Evolutionary conservation across 345 rosid genomes (phyloP).

Genomic region (Eucalyptus lansdowneana): DNA sequence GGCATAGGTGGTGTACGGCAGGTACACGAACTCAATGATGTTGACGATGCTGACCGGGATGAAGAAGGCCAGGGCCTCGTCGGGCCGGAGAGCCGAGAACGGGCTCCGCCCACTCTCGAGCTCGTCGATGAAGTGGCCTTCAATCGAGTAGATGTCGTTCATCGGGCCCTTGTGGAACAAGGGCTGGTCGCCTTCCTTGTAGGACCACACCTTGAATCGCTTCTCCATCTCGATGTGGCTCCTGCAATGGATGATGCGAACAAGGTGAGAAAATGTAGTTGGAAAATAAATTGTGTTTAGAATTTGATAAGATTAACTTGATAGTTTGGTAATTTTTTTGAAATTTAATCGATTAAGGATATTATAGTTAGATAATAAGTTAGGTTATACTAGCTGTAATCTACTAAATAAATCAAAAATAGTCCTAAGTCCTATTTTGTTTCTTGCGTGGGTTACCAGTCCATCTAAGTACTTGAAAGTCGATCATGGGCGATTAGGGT

Average conservation of each 20-base stretch:
- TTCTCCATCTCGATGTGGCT: slow-evolving; percentile 65
- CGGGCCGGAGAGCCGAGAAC: slow-evolving; percentile 23
- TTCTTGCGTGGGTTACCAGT: neutral
- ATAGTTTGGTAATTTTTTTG: neutral
- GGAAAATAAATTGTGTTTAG: neutral
- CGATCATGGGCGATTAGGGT: neutral
- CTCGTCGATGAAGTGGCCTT: slow-evolving; percentile 68
- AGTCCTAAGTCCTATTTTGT: neutral
- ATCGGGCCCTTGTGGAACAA: slow-evolving; percentile 53
- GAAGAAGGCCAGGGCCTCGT: slow-evolving; percentile 39
- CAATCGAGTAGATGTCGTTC: slow-evolving; percentile 44
- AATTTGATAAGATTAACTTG: neutral
- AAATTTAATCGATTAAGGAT: neutral
- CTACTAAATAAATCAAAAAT: neutral
- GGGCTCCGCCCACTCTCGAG: slow-evolving; percentile 25
- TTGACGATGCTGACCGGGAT: slow-evolving; percentile 49
- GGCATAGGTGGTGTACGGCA: slow-evolving; percentile 35
- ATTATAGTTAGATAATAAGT: neutral
- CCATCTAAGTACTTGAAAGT: neutral
- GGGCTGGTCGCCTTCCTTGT: slow-evolving; percentile 61
- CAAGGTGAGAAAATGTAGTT: neutral
- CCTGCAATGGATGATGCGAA: slow-evolving; percentile 11
- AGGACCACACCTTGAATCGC: slow-evolving; percentile 55
- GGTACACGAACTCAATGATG: slow-evolving; percentile 33
- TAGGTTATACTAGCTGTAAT: neutral